Conservation (phyloP, 805 yeast genomes). For the Lachancea sp. region DNA sequence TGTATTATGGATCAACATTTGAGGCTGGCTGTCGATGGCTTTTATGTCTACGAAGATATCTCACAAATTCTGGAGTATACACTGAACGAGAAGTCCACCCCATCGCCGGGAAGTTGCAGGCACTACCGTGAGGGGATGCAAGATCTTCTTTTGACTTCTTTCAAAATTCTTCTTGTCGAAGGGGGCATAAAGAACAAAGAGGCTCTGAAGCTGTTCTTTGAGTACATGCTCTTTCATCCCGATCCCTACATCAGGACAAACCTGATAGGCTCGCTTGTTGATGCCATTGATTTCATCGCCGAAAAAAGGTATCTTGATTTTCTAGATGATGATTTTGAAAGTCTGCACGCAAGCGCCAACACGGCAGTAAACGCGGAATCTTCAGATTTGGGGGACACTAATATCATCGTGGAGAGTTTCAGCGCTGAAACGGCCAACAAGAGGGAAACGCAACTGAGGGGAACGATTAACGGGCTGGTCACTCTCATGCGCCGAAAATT, state of each 20-base stretch:
- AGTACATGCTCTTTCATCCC: conserved; percentile 48
- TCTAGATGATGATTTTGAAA: conserved; percentile 57
- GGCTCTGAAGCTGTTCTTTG: conserved; percentile 57
- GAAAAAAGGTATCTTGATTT: conserved; percentile 51
- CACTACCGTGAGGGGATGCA: conserved; percentile 28
- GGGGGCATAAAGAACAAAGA: conserved; percentile 71
- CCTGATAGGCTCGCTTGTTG: conserved; percentile 42
- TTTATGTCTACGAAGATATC: conserved; percentile 39
- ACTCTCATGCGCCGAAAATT: conserved; percentile 23
- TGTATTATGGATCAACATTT: conserved; percentile 59
- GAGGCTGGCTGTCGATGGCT: conserved; percentile 49
- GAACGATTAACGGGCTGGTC: conserved; percentile 26
- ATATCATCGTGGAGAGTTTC: conserved; percentile 16
- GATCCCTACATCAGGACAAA: conserved; percentile 47
- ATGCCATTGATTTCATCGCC: conserved; percentile 61
- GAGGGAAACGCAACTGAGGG: conserved; percentile 20
- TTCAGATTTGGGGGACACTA: conserved; percentile 18
- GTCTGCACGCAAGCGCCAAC: conserved; percentile 8
- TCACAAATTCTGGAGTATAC: conserved; percentile 49
- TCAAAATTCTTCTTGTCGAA: conserved; percentile 57
- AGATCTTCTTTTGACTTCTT: conserved; percentile 60
- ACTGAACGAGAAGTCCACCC: conserved; percentile 36
- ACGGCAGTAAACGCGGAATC: conserved; percentile 9
- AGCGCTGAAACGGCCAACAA: conserved; percentile 18
- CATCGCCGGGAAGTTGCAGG: conserved; percentile 22